Evolutionary conservation across 2,329 filamentous ascomycete species (phyloP).

Genomic region (Fusarium paranaense): DNA sequence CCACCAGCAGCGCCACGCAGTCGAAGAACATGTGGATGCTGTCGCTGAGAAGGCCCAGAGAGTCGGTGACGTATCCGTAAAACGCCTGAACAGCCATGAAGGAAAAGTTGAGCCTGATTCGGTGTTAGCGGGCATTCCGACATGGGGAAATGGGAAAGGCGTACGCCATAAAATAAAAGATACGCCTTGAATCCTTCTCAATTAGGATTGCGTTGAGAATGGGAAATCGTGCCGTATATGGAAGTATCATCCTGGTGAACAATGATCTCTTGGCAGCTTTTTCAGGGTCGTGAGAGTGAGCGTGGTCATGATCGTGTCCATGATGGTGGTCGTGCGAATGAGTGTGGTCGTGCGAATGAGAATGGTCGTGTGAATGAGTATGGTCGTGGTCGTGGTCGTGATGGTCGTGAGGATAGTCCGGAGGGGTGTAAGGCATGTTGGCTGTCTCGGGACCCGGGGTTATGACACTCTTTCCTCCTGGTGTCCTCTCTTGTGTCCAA

Average conservation of each 20-base stretch:
- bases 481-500: constrained; percentile 56
- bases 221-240: constrained; percentile 76
- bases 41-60: constrained; percentile 93
- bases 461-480: constrained; percentile 55
- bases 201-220: constrained; percentile 86
- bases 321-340: constrained; percentile 23
- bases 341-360: constrained; percentile 29
- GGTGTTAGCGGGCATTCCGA: constrained; percentile 30
- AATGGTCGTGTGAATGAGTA: constrained; percentile 36
- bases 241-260: constrained; percentile 80
- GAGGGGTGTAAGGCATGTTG: constrained; percentile 45
- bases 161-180: constrained; percentile 96
- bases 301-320: constrained; percentile 45
- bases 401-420: constrained; percentile 46
- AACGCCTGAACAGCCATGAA: constrained; percentile 97
- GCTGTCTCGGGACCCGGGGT: constrained; percentile 47
- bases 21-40: constrained; percentile 99
- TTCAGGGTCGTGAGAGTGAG: constrained; percentile 50
- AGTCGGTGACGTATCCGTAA: constrained; percentile 94
- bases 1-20: constrained; percentile 90
- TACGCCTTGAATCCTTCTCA: constrained; percentile 92
- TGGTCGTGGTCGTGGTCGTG: constrained; percentile 43
- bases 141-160: constrained; percentile 43
- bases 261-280: constrained; percentile 67
- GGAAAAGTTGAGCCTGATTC: constrained; percentile 82